Conservation (phyloP, 2,329 filamentous ascomycete species). For the Aspergillus eucalypticola region DNA sequence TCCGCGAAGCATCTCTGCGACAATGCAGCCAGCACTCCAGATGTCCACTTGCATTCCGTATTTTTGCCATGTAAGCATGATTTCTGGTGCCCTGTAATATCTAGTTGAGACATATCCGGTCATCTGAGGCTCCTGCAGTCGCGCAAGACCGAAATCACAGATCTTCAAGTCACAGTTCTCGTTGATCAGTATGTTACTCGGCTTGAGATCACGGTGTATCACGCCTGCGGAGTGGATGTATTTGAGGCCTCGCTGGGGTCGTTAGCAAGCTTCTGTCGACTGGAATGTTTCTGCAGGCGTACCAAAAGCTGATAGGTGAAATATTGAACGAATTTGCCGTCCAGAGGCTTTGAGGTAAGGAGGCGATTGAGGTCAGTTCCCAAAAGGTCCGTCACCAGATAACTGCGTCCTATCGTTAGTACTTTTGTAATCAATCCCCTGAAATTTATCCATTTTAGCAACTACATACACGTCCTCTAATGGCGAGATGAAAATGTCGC, state of each 20-base stretch:
- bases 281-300: constrained; percentile 17
- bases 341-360: constrained; percentile 88
- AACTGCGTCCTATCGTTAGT: constrained; percentile 55
- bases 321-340: constrained; percentile 99
- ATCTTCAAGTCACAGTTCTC: constrained; percentile 99
- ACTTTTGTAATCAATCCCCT: not conserved
- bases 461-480: constrained; percentile 84
- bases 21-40: constrained; percentile 99
- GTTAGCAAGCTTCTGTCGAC: not conserved
- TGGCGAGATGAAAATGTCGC: constrained; percentile 98
- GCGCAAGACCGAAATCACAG: constrained; percentile 95
- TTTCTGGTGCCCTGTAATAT: constrained; percentile 98
- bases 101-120: constrained; percentile 97
- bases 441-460: constrained; percentile 30
- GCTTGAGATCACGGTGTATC: constrained; percentile 95
- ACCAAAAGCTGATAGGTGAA: constrained; percentile 99
- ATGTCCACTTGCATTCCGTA: constrained; percentile 99
- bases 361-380: constrained; percentile 95
- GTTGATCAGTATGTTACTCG: constrained; percentile 98
- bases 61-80: constrained; percentile 99
- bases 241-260: constrained; percentile 81
- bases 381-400: constrained; percentile 95
- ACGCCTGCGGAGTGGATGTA: constrained; percentile 98
- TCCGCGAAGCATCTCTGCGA: constrained; percentile 97
- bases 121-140: constrained; percentile 99